phyloP scores from a whole-genome alignment of 2,329 filamentous ascomycete species.

The Ophidiomyces ophidiicola region DNA sequence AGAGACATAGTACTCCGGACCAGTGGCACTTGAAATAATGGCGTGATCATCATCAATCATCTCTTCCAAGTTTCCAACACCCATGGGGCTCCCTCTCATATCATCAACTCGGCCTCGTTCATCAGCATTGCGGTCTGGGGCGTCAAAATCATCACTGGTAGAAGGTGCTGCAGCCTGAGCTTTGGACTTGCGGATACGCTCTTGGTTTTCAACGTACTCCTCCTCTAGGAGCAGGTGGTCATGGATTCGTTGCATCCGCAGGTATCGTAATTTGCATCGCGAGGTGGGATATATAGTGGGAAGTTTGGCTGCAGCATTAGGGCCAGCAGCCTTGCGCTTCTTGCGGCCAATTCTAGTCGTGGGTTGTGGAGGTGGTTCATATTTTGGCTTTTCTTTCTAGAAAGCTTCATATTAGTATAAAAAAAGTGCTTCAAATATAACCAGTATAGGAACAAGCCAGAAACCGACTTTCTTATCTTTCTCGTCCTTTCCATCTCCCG shows the following conservation, averaged over 20 bases:
- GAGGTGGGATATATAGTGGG: conserved; percentile 89
- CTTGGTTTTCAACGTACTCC: conserved; percentile 98
- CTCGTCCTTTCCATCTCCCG: conserved; percentile 64
- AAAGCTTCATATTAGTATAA: conserved; percentile 16
- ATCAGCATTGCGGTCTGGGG: conserved; percentile 79
- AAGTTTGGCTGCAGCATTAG: conserved; percentile 88
- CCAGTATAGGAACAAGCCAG: not conserved
- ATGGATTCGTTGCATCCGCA: conserved; percentile 97
- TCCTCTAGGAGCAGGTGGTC: conserved; percentile 94
- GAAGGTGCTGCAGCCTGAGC: conserved; percentile 51
- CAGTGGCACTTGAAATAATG: conserved; percentile 93
- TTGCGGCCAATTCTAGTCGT: conserved; percentile 94
- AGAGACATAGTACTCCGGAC: conserved; percentile 96
- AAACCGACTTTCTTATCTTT: conserved; percentile 79
- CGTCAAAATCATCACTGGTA: conserved; percentile 51
- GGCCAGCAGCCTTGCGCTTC: conserved; percentile 93
- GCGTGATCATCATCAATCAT: conserved; percentile 99
- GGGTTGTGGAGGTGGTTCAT: conserved; percentile 92
- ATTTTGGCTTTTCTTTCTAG: conserved; percentile 99
- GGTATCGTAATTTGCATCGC: conserved; percentile 89
- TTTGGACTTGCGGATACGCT: conserved; percentile 87
- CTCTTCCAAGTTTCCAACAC: conserved; percentile 92
- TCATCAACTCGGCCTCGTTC: conserved; percentile 92
- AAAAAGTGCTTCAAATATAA: not conserved
- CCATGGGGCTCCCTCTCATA: conserved; percentile 97